Conservation (phyloP, 495 filamentous ascomycete species). For the Aspergillus nidulans region DNA sequence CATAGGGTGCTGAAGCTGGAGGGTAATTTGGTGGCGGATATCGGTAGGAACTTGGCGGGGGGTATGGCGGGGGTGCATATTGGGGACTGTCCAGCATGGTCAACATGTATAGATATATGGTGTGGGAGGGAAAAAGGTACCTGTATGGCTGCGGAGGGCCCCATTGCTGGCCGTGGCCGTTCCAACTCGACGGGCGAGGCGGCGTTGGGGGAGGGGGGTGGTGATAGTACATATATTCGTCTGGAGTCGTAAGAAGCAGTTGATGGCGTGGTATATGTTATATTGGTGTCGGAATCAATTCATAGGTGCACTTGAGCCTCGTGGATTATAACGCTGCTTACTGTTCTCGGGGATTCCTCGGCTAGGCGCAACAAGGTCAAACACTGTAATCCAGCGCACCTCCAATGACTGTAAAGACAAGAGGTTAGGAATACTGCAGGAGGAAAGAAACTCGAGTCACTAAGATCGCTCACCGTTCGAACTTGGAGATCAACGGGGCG, state of each 20-base stretch:
- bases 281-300: neutral
- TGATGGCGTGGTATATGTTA: neutral
- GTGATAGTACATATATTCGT: conserved; percentile 27
- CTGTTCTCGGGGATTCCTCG: too few species aligned
- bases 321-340: too few species aligned
- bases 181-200: conserved; percentile 25
- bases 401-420: too few species aligned
- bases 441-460: neutral
- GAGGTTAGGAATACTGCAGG: neutral
- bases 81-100: conserved; percentile 1
- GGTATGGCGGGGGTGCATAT: conserved; percentile 20
- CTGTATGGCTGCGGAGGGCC: conserved; percentile 17
- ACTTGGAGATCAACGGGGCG: neutral
- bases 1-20: neutral
- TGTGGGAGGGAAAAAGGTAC: neutral
- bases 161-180: conserved; percentile 19
- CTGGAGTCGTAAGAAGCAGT: neutral
- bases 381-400: too few species aligned
- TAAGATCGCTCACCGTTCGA: neutral
- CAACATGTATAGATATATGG: too few species aligned
- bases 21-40: conserved; percentile 16
- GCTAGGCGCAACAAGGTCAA: too few species aligned
- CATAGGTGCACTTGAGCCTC: too few species aligned
- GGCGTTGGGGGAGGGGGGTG: conserved; percentile 20
- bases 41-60: conserved; percentile 5